Evolutionary conservation across 345 rosid genomes (phyloP), one percentile per base, ranked within the genome.

Genomic region (Crucihimalaya himalaica): DNA sequence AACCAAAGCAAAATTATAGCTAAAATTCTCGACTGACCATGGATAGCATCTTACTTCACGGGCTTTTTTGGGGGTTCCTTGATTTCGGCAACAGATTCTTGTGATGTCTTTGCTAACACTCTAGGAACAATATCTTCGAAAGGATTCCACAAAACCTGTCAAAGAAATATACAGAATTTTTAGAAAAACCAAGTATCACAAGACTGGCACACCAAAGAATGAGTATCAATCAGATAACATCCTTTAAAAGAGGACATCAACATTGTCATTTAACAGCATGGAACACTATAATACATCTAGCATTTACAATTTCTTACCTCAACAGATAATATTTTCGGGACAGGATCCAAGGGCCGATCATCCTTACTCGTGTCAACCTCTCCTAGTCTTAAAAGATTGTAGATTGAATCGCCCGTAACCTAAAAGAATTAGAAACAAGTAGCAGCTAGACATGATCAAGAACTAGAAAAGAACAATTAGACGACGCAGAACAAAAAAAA

Each of bases 71-170:
- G 87, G 19, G 79, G 63, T 42, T 86, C 89, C 80, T 84, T 87
- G 59, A 57, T 81, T 70, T 87, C 93, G 48, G 62, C 20, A 64
- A 85, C 87, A 64, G 84, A 47, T 63, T 76, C 85, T 28, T 48
- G 62, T 31, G 64, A 70, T 59, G 83, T 61, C 83, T 61, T 86
- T 12, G 75, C 65, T 43, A 55, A 18, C 63, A 62, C 75, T 76
- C 97, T 88, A 6, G 89, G 98, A 80, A 89, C 83, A 75, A 95
- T 89, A 82, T 95, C 99, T 58, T 95, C 99, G 35, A 95, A 95
- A 56, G 99, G 97, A 55, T 92, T 95, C 97, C 91, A 90, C 66
- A 92, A 71, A 47, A 95, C 97, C 99, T 92, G 76, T 61, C 19
- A 21, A 21, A 59, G 64, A 10, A 64, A 40, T 15, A 21, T 27